A percentile compares a stretch with the other conserved stretches of the same genome.
phyloP scores from a whole-genome alignment of 1,139 yeast species.

The Nematodospora anomalae region DNA sequence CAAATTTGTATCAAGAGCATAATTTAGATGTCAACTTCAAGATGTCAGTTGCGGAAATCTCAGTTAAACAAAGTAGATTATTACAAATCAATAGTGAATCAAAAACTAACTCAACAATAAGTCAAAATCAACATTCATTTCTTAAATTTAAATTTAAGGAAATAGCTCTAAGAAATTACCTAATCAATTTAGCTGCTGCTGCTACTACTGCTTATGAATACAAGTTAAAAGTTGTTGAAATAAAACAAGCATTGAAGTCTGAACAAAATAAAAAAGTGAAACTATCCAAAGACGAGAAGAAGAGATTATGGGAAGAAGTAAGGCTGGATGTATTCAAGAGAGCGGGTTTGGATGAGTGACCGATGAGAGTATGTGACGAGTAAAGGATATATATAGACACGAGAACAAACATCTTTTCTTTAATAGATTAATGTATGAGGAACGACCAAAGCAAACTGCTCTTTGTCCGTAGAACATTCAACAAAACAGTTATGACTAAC shows the following conservation, averaged over 20 bases:
- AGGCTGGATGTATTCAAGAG: slow-evolving; percentile 49
- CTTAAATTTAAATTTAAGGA: slow-evolving; percentile 43
- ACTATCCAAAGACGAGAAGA: slow-evolving; percentile 43
- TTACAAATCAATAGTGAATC: slow-evolving; percentile 33
- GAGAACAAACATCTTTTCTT: no score
- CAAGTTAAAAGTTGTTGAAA: slow-evolving; percentile 37
- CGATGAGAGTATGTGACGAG: no score
- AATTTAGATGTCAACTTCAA: slow-evolving; percentile 45
- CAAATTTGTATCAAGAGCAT: slow-evolving; percentile 50
- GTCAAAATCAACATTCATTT: slow-evolving; percentile 20
- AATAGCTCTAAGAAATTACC: slow-evolving; percentile 50
- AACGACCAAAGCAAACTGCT: no score
- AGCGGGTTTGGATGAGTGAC: slow-evolving; percentile 41
- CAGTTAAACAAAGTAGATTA: slow-evolving; percentile 50
- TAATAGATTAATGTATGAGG: neutral
- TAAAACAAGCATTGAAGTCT: slow-evolving; percentile 27
- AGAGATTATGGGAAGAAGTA: slow-evolving; percentile 50
- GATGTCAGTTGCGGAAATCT: slow-evolving; percentile 51
- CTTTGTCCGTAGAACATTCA: no score
- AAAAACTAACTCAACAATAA: slow-evolving; percentile 9
- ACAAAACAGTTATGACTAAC: no score
- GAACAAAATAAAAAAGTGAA: slow-evolving; percentile 28
- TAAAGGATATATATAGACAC: neutral
- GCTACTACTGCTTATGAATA: slow-evolving; percentile 56
- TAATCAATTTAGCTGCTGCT: slow-evolving; percentile 54